Conservation (phyloP, 2,329 filamentous ascomycete genomes). For the Ustulina deusta region DNA sequence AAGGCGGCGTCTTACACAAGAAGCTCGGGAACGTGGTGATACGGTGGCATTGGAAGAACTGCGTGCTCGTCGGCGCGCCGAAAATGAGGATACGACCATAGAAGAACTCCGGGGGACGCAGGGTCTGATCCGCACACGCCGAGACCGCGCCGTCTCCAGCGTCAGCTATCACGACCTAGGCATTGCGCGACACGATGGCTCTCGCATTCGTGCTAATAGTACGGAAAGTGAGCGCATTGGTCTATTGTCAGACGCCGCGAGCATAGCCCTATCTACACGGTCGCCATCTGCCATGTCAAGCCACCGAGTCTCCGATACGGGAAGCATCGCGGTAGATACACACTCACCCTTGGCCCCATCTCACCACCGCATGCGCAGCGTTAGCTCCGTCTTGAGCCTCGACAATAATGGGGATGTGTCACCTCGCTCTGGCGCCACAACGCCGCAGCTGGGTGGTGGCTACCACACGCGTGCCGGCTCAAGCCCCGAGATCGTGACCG, state of each 20-base stretch:
- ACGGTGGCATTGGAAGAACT: slow-evolving; percentile 74
- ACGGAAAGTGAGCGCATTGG: slow-evolving; percentile 78
- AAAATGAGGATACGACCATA: slow-evolving; percentile 63
- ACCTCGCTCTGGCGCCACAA: slow-evolving; percentile 58
- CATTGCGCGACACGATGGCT: slow-evolving; percentile 81
- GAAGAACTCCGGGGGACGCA: slow-evolving; percentile 70
- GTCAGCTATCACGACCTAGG: slow-evolving; percentile 83
- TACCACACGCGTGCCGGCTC: slow-evolving; percentile 59
- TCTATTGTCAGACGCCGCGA: slow-evolving; percentile 77
- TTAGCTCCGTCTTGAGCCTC: slow-evolving; percentile 68
- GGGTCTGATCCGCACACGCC: slow-evolving; percentile 66
- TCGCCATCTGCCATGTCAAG: slow-evolving; percentile 45
- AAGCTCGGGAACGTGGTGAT: slow-evolving; percentile 80
- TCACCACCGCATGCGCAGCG: slow-evolving; percentile 61
- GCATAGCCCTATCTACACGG: slow-evolving; percentile 59
- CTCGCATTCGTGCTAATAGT: slow-evolving; percentile 78
- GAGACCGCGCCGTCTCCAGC: slow-evolving; percentile 76
- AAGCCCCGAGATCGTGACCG: slow-evolving; percentile 63
- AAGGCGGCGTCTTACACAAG: slow-evolving; percentile 74
- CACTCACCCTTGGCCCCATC: slow-evolving; percentile 51
- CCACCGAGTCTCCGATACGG: slow-evolving; percentile 36
- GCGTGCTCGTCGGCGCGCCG: slow-evolving; percentile 66
- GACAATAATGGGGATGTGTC: slow-evolving; percentile 57
- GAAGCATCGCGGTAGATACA: slow-evolving; percentile 46
- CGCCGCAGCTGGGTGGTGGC: slow-evolving; percentile 52